Evolutionary conservation across 140 eudicot species (phyloP).

Genomic region (Bidens hawaiensis): DNA sequence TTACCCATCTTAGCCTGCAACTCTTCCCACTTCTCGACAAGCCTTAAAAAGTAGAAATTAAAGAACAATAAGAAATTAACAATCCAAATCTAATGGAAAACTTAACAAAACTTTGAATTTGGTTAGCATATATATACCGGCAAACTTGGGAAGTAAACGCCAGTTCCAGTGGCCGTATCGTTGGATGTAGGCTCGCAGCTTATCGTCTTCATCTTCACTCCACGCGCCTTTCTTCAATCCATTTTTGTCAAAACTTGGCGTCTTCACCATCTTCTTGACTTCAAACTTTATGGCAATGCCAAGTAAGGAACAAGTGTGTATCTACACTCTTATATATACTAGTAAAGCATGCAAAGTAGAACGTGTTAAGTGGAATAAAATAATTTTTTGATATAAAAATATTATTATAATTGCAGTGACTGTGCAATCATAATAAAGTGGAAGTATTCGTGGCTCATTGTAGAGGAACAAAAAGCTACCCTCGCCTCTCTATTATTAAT

Average conservation of each 20-base stretch:
- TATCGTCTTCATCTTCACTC: conserved; percentile 66
- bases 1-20: conserved; percentile 60
- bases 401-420: not conserved
- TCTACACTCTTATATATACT: conserved; percentile 28
- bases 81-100: not conserved
- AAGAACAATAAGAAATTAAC: not conserved
- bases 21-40: conserved; percentile 55
- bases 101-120: not conserved
- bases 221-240: conserved; percentile 66
- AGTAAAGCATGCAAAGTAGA: conserved; percentile 4
- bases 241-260: conserved; percentile 39
- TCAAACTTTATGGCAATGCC: not conserved
- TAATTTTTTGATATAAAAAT: not conserved
- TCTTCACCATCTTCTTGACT: conserved; percentile 39
- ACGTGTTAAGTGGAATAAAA: conserved; percentile 17
- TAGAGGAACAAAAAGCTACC: not conserved
- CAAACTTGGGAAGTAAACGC: conserved; percentile 63
- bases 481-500: not conserved
- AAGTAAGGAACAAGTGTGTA: conserved; percentile 1
- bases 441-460: not conserved
- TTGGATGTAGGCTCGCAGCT: conserved; percentile 44
- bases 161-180: conserved; percentile 64
- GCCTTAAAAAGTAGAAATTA: conserved; percentile 33
- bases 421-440: conserved; percentile 2
- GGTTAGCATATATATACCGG: conserved; percentile 32